These are phyloP conservation scores for Neodidymelliopsis sp. DNA, from an alignment of 2,329 filamentous ascomycete species.

Conservation along the genomic window DNA sequence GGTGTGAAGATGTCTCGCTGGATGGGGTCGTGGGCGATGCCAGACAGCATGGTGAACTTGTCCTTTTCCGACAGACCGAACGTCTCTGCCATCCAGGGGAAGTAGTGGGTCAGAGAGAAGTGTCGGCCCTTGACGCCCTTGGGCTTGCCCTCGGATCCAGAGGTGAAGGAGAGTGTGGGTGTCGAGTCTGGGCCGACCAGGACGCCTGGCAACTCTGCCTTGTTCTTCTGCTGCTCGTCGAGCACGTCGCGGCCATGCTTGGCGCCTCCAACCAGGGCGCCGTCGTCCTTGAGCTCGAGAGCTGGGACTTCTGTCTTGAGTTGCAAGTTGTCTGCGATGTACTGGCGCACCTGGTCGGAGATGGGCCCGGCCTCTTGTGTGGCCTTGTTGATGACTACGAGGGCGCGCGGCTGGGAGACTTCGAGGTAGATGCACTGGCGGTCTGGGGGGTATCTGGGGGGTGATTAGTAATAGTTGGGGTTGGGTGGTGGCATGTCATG, in stretches of 20 bases:
- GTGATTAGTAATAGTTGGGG: no score
- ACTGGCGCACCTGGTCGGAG: slow-evolving; percentile 67
- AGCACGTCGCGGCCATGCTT: slow-evolving; percentile 73
- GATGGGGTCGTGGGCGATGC: slow-evolving; percentile 77
- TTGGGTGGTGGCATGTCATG: fast-evolving
- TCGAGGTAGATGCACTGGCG: slow-evolving; percentile 85
- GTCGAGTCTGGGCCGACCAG: slow-evolving; percentile 85
- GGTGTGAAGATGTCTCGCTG: slow-evolving; percentile 86
- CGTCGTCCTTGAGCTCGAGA: slow-evolving; percentile 74
- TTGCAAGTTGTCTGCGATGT: slow-evolving; percentile 74
- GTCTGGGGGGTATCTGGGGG: slow-evolving; percentile 74
- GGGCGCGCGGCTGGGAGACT: slow-evolving; percentile 74
- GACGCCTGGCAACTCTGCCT: slow-evolving; percentile 69
- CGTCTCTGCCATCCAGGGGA: slow-evolving; percentile 88
- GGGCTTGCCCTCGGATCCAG: slow-evolving; percentile 77
- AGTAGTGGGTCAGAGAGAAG: slow-evolving; percentile 85
- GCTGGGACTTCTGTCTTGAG: slow-evolving; percentile 78
- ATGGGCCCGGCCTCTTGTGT: slow-evolving; percentile 72
- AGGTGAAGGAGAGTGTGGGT: slow-evolving; percentile 70
- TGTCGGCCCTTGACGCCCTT: slow-evolving; percentile 91
- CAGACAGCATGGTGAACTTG: slow-evolving; percentile 82
- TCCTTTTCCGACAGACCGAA: slow-evolving; percentile 77
- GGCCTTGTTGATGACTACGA: slow-evolving; percentile 77
- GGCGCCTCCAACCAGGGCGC: slow-evolving; percentile 73
- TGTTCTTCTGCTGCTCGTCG: slow-evolving; percentile 59